These are phyloP conservation scores for Globisporangium nodosum DNA, from an alignment of 352 stramenopile species.

Conservation along the genomic window DNA sequence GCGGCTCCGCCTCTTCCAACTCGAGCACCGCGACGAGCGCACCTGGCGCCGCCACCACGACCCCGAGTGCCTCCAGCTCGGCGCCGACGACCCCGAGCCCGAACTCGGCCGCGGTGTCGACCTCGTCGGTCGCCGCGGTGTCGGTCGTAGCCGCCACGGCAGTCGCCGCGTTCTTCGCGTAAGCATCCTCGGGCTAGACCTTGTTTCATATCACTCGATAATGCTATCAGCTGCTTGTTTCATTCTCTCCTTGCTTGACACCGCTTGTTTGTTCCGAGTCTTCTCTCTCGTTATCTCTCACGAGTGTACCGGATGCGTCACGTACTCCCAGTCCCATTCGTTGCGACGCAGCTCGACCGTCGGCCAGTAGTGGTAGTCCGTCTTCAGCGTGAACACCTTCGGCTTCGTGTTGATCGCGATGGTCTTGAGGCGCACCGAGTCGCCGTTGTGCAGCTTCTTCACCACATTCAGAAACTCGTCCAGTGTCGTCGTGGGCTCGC, in stretches of 20 bases:
- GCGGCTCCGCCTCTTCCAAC: too few relatives aligned
- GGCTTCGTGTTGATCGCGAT: conserved; percentile 88
- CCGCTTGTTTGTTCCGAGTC: too few relatives aligned
- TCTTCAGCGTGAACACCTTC: conserved; percentile 89
- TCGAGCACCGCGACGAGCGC: neutral
- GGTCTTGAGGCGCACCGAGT: conserved; percentile 86
- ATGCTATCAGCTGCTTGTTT: too few relatives aligned
- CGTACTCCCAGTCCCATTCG: conserved; percentile 69
- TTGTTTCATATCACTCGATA: too few relatives aligned
- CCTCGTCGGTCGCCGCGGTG: neutral
- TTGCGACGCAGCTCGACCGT: conserved; percentile 76
- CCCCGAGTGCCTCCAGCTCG: neutral
- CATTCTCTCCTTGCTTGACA: too few relatives aligned
- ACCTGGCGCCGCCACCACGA: neutral
- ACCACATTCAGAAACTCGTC: conserved; percentile 86
- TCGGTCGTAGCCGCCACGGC: neutral
- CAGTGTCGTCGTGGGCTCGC: conserved; percentile 64
- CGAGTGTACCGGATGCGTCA: conserved; percentile 28
- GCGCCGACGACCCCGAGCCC: neutral
- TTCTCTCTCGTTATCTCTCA: neutral
- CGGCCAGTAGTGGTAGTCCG: conserved; percentile 90
- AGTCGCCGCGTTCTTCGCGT: conserved; percentile 1
- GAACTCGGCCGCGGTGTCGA: neutral
- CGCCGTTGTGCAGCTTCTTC: conserved; percentile 68
- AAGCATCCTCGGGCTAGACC: neutral